phyloP scores from a whole-genome alignment of 306 rosid genomes.

The Rosa persica region DNA sequence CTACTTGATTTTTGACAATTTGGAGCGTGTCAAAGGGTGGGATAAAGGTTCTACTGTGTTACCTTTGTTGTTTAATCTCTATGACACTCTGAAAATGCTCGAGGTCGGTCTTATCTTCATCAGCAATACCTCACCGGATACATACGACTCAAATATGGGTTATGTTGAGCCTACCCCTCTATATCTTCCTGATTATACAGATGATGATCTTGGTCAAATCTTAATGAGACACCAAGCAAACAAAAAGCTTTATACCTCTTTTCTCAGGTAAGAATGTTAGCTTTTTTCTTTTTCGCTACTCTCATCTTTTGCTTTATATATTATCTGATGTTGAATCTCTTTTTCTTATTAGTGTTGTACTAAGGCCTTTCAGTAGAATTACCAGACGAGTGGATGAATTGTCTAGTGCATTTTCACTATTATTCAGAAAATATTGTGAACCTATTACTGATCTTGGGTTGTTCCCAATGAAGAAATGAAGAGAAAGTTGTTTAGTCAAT shows the following conservation, averaged over 20 bases:
- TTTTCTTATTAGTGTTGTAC: conserved; percentile 53
- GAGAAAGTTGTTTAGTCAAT: conserved; percentile 49
- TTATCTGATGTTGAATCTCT: conserved; percentile 25
- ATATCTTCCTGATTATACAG: conserved; percentile 73
- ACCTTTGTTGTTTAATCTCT: conserved; percentile 73
- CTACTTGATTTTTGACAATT: conserved; percentile 79
- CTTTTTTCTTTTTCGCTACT: not conserved
- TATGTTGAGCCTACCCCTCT: conserved; percentile 71
- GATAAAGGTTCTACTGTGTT: conserved; percentile 71
- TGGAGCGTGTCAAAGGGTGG: conserved; percentile 85
- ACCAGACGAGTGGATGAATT: conserved; percentile 75
- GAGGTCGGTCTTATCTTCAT: conserved; percentile 79
- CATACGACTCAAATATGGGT: conserved; percentile 76
- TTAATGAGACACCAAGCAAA: conserved; percentile 57
- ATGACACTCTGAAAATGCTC: conserved; percentile 70
- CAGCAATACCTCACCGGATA: conserved; percentile 82
- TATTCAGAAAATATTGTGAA: conserved; percentile 64
- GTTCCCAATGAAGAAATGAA: conserved; percentile 67
- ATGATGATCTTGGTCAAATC: conserved; percentile 63
- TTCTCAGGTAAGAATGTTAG: conserved; percentile 56
- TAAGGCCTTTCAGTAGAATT: conserved; percentile 67
- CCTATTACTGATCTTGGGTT: conserved; percentile 52
- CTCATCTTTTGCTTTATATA: conserved; percentile 18
- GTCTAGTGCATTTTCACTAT: conserved; percentile 53
- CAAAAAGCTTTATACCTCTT: conserved; percentile 71